Evolutionary conservation across 2,329 filamentous ascomycete species (phyloP).

Genomic region (Neonectria sp.): DNA sequence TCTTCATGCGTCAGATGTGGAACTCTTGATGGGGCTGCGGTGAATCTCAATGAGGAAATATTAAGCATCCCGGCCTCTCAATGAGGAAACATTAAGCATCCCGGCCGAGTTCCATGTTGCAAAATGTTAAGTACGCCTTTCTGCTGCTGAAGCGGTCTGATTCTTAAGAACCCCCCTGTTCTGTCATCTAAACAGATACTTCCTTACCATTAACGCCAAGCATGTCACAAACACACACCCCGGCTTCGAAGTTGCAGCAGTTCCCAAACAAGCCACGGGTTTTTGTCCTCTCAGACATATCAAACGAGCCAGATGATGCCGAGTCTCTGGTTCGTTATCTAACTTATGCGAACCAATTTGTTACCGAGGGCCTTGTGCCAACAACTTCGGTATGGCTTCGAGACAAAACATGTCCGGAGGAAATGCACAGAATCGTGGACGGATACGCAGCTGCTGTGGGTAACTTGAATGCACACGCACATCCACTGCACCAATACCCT

Average conservation of each 20-base stretch:
- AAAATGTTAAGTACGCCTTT: too few species aligned
- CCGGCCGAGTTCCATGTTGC: too few species aligned
- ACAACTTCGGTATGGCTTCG: slow-evolving; percentile 15
- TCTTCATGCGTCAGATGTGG: too few species aligned
- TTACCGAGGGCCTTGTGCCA: slow-evolving; percentile 12
- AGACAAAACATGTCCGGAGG: slow-evolving; percentile 52
- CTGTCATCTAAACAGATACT: too few species aligned
- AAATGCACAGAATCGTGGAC: slow-evolving; percentile 59
- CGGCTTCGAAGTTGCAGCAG: background rate
- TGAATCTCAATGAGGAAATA: too few species aligned
- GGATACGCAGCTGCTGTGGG: slow-evolving; percentile 58
- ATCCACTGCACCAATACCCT: slow-evolving; percentile 58
- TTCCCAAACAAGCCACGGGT: slow-evolving; percentile 15
- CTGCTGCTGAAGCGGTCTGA: too few species aligned
- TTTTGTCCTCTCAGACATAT: slow-evolving; percentile 20
- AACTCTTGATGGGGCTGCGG: too few species aligned
- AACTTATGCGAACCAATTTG: slow-evolving; percentile 18
- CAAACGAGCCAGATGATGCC: slow-evolving; percentile 25
- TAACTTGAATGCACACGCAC: slow-evolving; percentile 64
- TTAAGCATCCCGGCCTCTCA: too few species aligned
- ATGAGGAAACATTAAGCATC: too few species aligned
- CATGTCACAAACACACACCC: too few species aligned
- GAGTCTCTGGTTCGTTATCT: slow-evolving; percentile 25
- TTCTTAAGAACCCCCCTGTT: too few species aligned
- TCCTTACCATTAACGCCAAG: too few species aligned